Evolutionary conservation across 495 filamentous ascomycete species (phyloP), one percentile per base, ranked within the genome.

Genomic region (Pseudotulostoma volvatum): DNA sequence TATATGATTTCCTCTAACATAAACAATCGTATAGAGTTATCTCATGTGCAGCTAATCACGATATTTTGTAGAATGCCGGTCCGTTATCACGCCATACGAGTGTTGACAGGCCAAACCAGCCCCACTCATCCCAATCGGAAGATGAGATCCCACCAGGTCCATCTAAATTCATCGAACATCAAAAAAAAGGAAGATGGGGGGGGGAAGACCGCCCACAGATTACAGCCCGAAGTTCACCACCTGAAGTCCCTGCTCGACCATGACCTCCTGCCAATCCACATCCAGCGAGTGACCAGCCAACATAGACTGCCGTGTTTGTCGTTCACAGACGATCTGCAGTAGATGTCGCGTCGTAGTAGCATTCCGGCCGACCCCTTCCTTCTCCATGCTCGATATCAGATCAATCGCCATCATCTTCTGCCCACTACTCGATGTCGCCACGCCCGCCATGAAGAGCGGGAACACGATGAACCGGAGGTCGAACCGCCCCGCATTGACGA

Each of bases 371-470:
- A 71, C 60, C 20, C 68, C 68, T 23, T 65, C 54, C 13, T 59
- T 54, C 42, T 72, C 66, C 46, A 76, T 57, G 5, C 50, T 55
- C 9, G 53, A 60, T 19, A 76, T 56, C 37, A 77, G 42, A 11
- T 63, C 55, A 42, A 74, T 56, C 3, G 64, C 65, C 53, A 61
- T 54, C 44, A 56, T 55, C 49, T 74, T 72, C 7, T 66, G 55
- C 0, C 53, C 54, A 11, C 51, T 50, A 14, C 57, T 55, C 5
- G 48, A 51, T 0, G 64, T 47, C 0, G 64, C 64, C 31, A 64
- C 58, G 7, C 71, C 73, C 0, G 71, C 63, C 37, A 77, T 61
- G 50, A 76, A 76, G 0, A 76, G 47, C 0, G 73, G 71, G 47
- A 77, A 75, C 0, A 70, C 56, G 21, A 70, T 42, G 39, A 70